Conservation (phyloP, 768 basidiomycete genomes). For the Sarcodon aspratus region DNA sequence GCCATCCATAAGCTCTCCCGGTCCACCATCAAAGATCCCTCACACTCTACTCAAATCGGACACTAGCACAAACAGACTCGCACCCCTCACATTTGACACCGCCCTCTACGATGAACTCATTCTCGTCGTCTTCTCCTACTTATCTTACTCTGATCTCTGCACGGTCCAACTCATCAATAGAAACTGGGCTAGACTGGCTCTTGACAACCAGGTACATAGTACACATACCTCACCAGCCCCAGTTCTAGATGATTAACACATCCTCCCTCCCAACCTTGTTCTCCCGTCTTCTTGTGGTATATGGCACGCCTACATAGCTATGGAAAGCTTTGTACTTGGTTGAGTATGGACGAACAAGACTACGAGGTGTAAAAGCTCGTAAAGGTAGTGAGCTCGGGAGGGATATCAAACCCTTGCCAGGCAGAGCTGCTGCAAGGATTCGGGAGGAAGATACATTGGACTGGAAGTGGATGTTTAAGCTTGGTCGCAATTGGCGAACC, state of each 20-base stretch:
- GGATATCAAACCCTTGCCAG: constrained; percentile 48
- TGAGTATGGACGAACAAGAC: constrained; percentile 54
- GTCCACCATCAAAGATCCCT: background rate
- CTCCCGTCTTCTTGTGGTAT: no score
- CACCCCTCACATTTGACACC: constrained; percentile 29
- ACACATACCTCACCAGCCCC: constrained; percentile 4
- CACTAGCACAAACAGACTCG: background rate
- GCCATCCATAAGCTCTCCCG: background rate
- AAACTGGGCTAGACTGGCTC: constrained; percentile 56
- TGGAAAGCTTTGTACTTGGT: constrained; percentile 59
- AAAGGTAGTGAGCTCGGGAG: constrained; percentile 43
- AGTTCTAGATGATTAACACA: constrained; percentile 7
- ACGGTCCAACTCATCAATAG: constrained; percentile 45
- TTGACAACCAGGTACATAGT: constrained; percentile 50
- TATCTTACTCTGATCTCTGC: constrained; percentile 60
- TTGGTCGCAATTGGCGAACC: constrained; percentile 73
- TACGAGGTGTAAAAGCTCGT: constrained; percentile 60
- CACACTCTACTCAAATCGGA: background rate
- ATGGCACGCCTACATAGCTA: constrained; percentile 24
- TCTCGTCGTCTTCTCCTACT: constrained; percentile 60
- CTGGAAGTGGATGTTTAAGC: constrained; percentile 85
- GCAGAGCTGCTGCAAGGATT: constrained; percentile 24
- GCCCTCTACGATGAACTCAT: constrained; percentile 69
- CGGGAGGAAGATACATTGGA: constrained; percentile 33
- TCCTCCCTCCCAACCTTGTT: no score